Evolutionary conservation across 306 rosid species (phyloP).

Genomic region (Vigna nakashimae): DNA sequence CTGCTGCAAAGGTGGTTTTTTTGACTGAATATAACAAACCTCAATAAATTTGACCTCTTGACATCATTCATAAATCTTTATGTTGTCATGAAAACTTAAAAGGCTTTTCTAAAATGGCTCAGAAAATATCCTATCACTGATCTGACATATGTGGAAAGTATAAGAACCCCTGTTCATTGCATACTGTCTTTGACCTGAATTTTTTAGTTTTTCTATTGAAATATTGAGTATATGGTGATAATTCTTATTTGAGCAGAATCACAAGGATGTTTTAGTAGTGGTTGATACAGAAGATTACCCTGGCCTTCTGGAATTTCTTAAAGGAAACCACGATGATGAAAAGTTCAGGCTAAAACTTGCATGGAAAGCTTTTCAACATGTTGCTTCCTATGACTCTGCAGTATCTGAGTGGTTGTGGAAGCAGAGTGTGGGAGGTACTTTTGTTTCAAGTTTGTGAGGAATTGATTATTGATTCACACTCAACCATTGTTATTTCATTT

Average conservation of each 20-base stretch:
- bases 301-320: slow-evolving; percentile 72
- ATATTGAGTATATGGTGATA: slow-evolving; percentile 16
- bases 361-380: slow-evolving; percentile 94
- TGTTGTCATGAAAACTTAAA: neutral
- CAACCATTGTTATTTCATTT: neutral
- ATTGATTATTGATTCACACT: slow-evolving; percentile 15
- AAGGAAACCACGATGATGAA: slow-evolving; percentile 65
- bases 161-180: slow-evolving; percentile 1
- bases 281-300: slow-evolving; percentile 93
- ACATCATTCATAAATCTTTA: neutral
- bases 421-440: slow-evolving; percentile 77
- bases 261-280: slow-evolving; percentile 89
- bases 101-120: slow-evolving; percentile 4
- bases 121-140: slow-evolving; percentile 27
- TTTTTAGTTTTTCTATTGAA: neutral
- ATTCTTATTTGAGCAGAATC: slow-evolving; percentile 66
- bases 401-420: slow-evolving; percentile 98
- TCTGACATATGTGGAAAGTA: neutral
- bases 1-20: slow-evolving; percentile 89
- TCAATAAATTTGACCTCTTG: slow-evolving; percentile 28
- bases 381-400: slow-evolving; percentile 90
- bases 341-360: slow-evolving; percentile 86
- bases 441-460: slow-evolving; percentile 5
- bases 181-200: slow-evolving; percentile 20
- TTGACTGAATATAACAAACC: slow-evolving; percentile 2